phyloP scores from a whole-genome alignment of 495 filamentous ascomycete species.

The Glarea lozoyensis region DNA sequence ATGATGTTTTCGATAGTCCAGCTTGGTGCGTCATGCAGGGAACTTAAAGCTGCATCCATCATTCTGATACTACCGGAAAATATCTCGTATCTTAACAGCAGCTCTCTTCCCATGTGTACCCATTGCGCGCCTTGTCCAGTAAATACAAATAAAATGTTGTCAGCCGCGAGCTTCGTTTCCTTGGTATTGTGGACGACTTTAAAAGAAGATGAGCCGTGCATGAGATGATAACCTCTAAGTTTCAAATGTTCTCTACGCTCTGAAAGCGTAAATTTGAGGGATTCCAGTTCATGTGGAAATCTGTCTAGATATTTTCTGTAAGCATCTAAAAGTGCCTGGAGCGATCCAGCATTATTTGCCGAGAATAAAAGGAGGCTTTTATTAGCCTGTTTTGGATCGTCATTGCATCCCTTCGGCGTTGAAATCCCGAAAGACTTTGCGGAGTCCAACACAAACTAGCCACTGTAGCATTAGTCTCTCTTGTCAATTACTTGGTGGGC shows the following conservation, averaged over 20 bases:
- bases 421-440: conserved; percentile 5
- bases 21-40: not conserved
- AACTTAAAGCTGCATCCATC: not conserved
- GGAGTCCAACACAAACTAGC: conserved; percentile 36
- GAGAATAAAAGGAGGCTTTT: not conserved
- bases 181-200: no score
- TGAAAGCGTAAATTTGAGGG: not conserved
- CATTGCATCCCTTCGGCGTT: not conserved
- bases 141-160: conserved; percentile 14
- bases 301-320: not conserved
- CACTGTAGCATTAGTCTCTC: no score
- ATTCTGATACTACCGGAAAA: conserved; percentile 20
- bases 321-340: not conserved
- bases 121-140: conserved; percentile 31
- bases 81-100: conserved; percentile 26
- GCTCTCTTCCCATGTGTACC: conserved; percentile 47
- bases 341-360: not conserved
- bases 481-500: no score
- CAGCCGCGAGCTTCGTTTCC: no score
- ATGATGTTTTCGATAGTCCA: not conserved
- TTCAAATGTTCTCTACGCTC: not conserved
- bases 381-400: not conserved
- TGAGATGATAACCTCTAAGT: not conserved
- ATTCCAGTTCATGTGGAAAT: not conserved
- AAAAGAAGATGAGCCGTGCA: not conserved